Evolutionary conservation across 192 early-diverging fungal genomes (phyloP).

Genomic region (Funneliformis geosporum): DNA sequence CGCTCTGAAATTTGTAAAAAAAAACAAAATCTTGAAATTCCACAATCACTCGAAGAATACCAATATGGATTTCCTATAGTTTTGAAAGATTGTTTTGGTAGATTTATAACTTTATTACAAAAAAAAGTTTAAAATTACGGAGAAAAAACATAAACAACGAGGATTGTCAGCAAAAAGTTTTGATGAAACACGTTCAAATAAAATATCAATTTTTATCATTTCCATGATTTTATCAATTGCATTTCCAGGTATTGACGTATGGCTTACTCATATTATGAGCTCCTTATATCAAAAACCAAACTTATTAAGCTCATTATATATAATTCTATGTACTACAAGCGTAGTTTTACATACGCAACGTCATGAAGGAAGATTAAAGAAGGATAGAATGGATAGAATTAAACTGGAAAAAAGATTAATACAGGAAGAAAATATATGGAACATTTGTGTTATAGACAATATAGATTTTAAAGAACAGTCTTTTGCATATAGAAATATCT

Average conservation of each 20-base stretch:
- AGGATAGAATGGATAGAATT: not conserved
- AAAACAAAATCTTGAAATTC: too few species aligned
- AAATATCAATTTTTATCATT: too few species aligned
- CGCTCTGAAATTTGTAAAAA: too few species aligned
- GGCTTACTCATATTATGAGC: not conserved
- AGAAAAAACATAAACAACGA: too few species aligned
- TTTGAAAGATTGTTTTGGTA: too few species aligned
- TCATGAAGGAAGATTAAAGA: too few species aligned
- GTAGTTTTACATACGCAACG: not conserved
- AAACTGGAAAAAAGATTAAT: not conserved
- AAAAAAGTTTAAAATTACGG: too few species aligned
- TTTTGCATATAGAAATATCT: not conserved
- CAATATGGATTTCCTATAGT: too few species aligned
- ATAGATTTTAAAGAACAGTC: not conserved
- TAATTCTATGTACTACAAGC: not conserved
- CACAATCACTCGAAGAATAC: too few species aligned
- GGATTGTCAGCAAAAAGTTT: too few species aligned
- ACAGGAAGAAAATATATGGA: not conserved
- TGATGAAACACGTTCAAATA: too few species aligned
- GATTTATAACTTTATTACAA: too few species aligned
- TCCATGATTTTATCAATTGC: not conserved
- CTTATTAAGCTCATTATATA: not conserved
- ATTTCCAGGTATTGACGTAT: not conserved
- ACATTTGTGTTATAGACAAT: not conserved
- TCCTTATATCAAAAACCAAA: conserved; percentile 8